Base-by-base conservation (phyloP, 441 rosid genomes). In the Mallotus japonicus region DNA sequence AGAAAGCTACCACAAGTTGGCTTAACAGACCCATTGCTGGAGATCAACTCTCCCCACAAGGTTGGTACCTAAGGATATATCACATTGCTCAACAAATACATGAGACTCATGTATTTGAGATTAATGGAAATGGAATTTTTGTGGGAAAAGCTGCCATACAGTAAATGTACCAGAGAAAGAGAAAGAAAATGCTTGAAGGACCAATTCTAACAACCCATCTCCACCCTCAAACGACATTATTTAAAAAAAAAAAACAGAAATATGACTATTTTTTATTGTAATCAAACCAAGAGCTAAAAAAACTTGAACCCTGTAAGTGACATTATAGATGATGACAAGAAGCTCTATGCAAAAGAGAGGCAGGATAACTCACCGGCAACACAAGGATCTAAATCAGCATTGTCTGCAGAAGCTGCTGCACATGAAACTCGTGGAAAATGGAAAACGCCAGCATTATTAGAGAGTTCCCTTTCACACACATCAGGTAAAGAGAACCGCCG, bases 351-450 rank as follows among this genome's bases (percentile, higher is more conserved):
- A 61, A 40, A 51, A 72, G 47, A 14, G 37, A 8, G 55, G 17
- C 22, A 62, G 60, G 54, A 28, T 2, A 55, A 75, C 91, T 76
- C 69, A 95, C 99, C 92, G 79, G 90, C 92, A 71, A 92, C 80
- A 73, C 83, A 71, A 77, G 98, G 98, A 77, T 93, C 98, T 74
- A 93, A 75, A 70, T 93, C 98, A 47, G 95, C 89, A 63, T 90
- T 89, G 69, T 91, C 97, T 50, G 92, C 98, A 69, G 97, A 89
- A 85, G 96, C 97, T 49, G 94, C 92, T 71, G 98, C 96, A 81
- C 91, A 91, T 17, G 97, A 93, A 75, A 93, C 96, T 80, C 97
- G 82, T 60, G 98, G 97, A 79, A 91, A 90, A 58, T 79, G 92
- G 63, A 87, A 86, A 2, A 93, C 87, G 40, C 97, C 97, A 44